Evolutionary conservation across 345 rosid species (phyloP), one percentile per base, ranked within the genome.

Genomic region (Pugionium cornutum): DNA sequence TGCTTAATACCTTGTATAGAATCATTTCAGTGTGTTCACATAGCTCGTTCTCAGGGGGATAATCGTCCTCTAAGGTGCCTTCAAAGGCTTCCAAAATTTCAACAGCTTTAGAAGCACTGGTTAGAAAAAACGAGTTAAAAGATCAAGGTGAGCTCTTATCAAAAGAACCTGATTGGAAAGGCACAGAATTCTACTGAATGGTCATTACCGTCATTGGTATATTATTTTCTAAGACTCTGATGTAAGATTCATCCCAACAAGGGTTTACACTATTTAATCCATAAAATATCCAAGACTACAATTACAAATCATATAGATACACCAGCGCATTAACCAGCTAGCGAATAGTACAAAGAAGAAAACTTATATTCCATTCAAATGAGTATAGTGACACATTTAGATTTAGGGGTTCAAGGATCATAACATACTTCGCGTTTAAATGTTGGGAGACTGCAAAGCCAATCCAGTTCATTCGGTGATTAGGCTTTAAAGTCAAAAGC

Each of bases 401-500:
- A 30, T 54, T 62, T 36, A 53, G 56, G 54, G 68, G 55, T 49
- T 50, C 62, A 75, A 58, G 75, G 63, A 66, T 44, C 50, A 59
- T 63, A 72, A 27, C 81, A 55, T 84, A 95, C 99, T 95, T 83
- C 26, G 84, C 72, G 74, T 91, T 84, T 66, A 95, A 77, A 83
- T 95, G 98, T 59, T 95, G 96, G 70, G 99, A 82, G 75, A 95
- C 99, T 30, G 97, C 91, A 85, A 95, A 95, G 52, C 99, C 99
- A 72, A 95, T 95, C 99, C 99, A 95, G 70, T 95, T 95, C 98
- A 91, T 87, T 62, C 98, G 96, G 61, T 89, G 99, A 80, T 91
- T 95, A 66, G 99, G 97, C 73, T 95, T 95, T 75, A 95, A 70
- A 56, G 91, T 84, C 75, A 94, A 76, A 64, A 95, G 97, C 76